Percentiles rank a stretch among this genome's conserved stretches.
Conservation (phyloP, 306 rosid species). For the Sicyos baderoa region DNA sequence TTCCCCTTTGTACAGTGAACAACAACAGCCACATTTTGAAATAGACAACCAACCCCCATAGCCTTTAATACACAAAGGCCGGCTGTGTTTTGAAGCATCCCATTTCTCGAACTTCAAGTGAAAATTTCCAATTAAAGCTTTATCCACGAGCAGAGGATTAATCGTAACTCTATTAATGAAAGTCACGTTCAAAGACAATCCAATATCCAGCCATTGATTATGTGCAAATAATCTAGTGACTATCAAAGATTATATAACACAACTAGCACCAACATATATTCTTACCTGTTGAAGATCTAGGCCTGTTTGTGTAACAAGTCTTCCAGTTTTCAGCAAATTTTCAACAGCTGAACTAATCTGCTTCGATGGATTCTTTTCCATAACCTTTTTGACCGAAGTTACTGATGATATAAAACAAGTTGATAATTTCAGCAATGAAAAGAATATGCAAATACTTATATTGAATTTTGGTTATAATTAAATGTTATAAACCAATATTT, state of each 20-base stretch:
- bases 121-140: too few species aligned
- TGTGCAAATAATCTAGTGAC: too few species aligned
- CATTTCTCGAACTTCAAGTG: too few species aligned
- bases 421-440: constrained; percentile 17
- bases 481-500: not conserved
- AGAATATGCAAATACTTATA: not conserved
- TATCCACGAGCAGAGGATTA: too few species aligned
- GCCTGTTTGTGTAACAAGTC: constrained; percentile 47
- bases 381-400: constrained; percentile 42
- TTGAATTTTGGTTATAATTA: not conserved
- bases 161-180: too few species aligned
- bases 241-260: not conserved
- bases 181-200: too few species aligned
- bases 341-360: constrained; percentile 48
- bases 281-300: constrained; percentile 92
- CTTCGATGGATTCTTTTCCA: constrained; percentile 49
- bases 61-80: too few species aligned
- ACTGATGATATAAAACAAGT: constrained; percentile 34
- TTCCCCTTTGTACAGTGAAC: too few species aligned
- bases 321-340: constrained; percentile 76
- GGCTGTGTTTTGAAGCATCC: too few species aligned
- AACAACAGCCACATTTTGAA: too few species aligned
- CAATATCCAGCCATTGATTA: too few species aligned
- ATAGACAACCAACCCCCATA: too few species aligned
- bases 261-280: not conserved